Percentiles rank a stretch among this genome's conserved stretches.
Evolutionary conservation across 1,284 basidiomycete genomes (phyloP).

Genomic region (Filobasidium uniguttulatum): DNA sequence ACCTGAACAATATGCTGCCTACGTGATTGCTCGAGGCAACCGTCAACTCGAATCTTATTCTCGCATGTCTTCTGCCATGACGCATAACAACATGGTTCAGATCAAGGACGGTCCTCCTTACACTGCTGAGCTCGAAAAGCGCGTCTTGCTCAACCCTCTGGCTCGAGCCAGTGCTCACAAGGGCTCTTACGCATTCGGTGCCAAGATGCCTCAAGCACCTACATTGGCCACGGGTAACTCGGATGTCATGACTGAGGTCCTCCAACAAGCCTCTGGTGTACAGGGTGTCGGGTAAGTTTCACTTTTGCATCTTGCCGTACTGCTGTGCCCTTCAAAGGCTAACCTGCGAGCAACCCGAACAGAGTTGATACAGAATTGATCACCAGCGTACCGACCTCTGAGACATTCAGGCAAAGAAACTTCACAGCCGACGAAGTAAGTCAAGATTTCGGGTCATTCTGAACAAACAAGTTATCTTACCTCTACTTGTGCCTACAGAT

Average conservation of each 20-base stretch:
- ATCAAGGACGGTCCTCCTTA: slow-evolving; percentile 94
- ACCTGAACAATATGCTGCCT: slow-evolving; percentile 56
- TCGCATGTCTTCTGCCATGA: slow-evolving; percentile 89
- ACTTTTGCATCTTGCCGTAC: not conserved
- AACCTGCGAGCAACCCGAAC: not conserved
- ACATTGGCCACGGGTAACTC: slow-evolving; percentile 54
- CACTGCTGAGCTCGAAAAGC: slow-evolving; percentile 67
- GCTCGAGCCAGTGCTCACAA: slow-evolving; percentile 78
- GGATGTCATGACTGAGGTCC: slow-evolving; percentile 44
- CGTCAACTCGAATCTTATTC: slow-evolving; percentile 72
- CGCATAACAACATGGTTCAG: slow-evolving; percentile 78
- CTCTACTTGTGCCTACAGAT: slow-evolving; percentile 33
- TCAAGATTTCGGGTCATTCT: not conserved
- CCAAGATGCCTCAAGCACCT: slow-evolving; percentile 47
- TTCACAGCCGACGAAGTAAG: slow-evolving; percentile 67
- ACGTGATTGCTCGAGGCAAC: slow-evolving; percentile 54
- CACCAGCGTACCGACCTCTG: slow-evolving; percentile 76
- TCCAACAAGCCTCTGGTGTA: slow-evolving; percentile 38
- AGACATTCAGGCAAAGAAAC: slow-evolving; percentile 81
- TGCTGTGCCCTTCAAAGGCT: slow-evolving; percentile 9
- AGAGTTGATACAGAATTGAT: slow-evolving; percentile 60
- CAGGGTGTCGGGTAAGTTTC: slow-evolving; percentile 53
- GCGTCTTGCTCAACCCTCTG: slow-evolving; percentile 83
- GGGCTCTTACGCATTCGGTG: slow-evolving; percentile 67
- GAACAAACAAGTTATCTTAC: not conserved